These are phyloP conservation scores for Cryphonectria parasitica DNA, from an alignment of 2,329 filamentous ascomycete genomes.

Conservation along the genomic window DNA sequence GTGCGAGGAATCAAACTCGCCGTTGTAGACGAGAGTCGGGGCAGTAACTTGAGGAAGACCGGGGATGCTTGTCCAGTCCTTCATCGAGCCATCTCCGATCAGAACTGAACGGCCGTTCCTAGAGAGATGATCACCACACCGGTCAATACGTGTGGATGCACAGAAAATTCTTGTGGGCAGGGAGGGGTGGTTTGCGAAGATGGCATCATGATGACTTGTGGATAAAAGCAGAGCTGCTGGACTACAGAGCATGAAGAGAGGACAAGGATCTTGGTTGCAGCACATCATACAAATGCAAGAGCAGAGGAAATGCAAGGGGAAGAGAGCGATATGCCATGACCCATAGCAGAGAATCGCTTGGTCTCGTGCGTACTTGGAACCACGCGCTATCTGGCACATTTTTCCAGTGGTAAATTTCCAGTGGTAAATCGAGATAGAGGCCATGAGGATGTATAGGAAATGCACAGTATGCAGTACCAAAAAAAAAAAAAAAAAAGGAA, in stretches of 20 bases:
- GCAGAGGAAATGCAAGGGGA: background rate
- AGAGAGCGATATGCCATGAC: background rate
- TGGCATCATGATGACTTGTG: background rate
- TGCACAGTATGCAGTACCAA: background rate
- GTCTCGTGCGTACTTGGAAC: background rate
- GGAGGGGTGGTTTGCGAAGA: background rate
- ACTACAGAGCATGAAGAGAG: background rate
- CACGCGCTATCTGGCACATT: background rate
- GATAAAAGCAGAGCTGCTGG: background rate
- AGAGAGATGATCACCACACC: background rate
- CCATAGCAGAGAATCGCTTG: background rate
- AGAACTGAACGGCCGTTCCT: background rate
- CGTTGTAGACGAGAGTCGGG: conserved; percentile 35
- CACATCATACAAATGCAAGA: background rate
- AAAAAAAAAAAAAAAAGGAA: background rate
- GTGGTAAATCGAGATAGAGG: background rate
- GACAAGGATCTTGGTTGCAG: background rate
- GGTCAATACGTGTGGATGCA: background rate
- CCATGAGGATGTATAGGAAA: background rate
- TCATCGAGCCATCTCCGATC: background rate
- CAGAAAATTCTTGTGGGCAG: background rate
- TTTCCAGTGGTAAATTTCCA: too few species aligned
- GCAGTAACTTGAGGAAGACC: conserved; percentile 32
- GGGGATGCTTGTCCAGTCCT: conserved; percentile 30
- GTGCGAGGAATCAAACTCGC: conserved; percentile 35